Evolutionary conservation across 2,329 filamentous ascomycete genomes (phyloP), one percentile per base, ranked within the genome.

Genomic region (Aspergillus caelatus): DNA sequence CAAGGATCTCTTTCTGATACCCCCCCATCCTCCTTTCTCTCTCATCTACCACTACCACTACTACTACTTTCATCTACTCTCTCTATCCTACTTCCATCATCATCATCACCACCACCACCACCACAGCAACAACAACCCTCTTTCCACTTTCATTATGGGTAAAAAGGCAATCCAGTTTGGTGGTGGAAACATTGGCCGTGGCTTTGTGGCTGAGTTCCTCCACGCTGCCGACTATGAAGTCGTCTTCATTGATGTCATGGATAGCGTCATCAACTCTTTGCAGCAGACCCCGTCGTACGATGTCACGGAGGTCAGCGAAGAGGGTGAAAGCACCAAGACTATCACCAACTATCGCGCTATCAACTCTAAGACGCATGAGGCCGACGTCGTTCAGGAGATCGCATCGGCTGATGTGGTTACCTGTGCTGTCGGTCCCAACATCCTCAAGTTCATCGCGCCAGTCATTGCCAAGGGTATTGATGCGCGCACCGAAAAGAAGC

Each of bases 321-420:
- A 96, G 64, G 93, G 92, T 71, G 93, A 93, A 73, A 86, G 85
- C 62, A 88, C 88, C 73, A 93, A 91, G 80, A 90, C 83, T 72
- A 96, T 99, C 81, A 91, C 91, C 80, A 95, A 97, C 83, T 98
- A 97, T 85, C 92, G 93, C 59, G 95, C 95, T 80, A 91, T 98
- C 86, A 97, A 98, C 88, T 96, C 93, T 71, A 93, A 91, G 82
- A 88, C 90, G 68, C 84, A 97, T 76, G 91, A 96, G 82, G 85
- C 85, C 60, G 89, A 94, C 61, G 88, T 97, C 61, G 81, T 98
- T 70, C 81, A 94, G 54, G 92, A 95, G 82, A 96, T 98, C 72
- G 86, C 90, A 61, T 90, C 90, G 26, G 94, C 94, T 46, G 93
- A 97, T 67, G 82, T 97, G 59, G 93, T 99, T 73, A 99, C 95